These are phyloP conservation scores for Eucalyptus albens DNA, from an alignment of 345 rosid genomes.

Conservation along the genomic window DNA sequence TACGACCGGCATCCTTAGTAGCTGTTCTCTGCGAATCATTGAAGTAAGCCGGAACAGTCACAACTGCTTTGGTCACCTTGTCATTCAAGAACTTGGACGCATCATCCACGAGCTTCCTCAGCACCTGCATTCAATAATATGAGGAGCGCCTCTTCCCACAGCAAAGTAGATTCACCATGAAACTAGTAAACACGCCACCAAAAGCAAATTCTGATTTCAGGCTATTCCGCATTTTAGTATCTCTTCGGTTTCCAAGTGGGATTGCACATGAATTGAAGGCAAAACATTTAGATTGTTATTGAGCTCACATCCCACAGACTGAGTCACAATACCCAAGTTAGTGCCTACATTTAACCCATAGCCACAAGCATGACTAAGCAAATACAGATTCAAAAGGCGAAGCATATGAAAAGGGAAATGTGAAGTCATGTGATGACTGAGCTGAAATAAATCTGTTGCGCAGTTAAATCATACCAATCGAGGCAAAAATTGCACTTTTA, in stretches of 20 bases:
- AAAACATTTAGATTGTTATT: not conserved
- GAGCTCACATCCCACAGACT: not conserved
- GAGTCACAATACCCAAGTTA: not conserved
- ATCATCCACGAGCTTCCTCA: slow-evolving; percentile 97
- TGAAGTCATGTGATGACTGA: not conserved
- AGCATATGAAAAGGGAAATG: not conserved
- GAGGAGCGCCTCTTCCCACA: not conserved
- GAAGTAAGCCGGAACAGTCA: slow-evolving; percentile 79
- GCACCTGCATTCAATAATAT: slow-evolving; percentile 32
- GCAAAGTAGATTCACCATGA: not conserved
- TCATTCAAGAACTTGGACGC: slow-evolving; percentile 81
- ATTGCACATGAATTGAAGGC: not conserved
- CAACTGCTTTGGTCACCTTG: slow-evolving; percentile 72
- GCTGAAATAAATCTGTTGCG: not conserved
- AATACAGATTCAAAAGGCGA: not conserved
- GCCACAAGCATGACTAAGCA: not conserved
- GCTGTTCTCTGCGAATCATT: slow-evolving; percentile 93
- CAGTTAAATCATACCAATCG: not conserved
- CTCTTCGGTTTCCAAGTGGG: not conserved
- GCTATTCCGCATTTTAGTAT: not conserved
- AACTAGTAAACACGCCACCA: not conserved
- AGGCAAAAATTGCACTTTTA: not conserved
- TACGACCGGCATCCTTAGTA: slow-evolving; percentile 94
- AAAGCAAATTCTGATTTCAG: not conserved
- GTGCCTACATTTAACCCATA: not conserved